These are phyloP conservation scores for Cystoderma amianthinum DNA, from an alignment of 768 basidiomycete species.

Conservation along the genomic window DNA sequence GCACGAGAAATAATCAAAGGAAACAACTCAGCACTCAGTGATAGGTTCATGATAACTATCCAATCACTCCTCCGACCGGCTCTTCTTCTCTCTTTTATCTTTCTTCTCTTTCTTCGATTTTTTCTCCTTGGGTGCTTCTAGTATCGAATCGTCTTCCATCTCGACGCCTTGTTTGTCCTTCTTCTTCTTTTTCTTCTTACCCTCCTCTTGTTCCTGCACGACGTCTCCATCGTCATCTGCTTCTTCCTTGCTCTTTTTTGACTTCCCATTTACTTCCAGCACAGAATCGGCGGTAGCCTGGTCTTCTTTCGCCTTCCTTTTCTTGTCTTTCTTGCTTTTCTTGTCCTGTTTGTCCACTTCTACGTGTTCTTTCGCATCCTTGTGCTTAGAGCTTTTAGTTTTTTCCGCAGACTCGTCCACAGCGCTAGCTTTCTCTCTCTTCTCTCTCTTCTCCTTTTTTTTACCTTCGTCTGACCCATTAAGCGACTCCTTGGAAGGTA, in stretches of 20 bases:
- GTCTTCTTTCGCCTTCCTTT: too few relatives aligned
- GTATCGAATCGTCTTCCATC: slow-evolving; percentile 7
- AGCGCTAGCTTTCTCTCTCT: too few relatives aligned
- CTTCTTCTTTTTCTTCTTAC: slow-evolving; percentile 11
- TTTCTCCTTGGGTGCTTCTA: slow-evolving; percentile 4
- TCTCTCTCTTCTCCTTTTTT: slow-evolving; percentile 14
- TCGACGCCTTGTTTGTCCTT: slow-evolving; percentile 9
- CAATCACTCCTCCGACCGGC: too few relatives aligned
- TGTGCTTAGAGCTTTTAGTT: too few relatives aligned
- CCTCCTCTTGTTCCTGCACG: slow-evolving; percentile 19
- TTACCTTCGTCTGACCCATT: too few relatives aligned
- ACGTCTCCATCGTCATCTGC: slow-evolving; percentile 8
- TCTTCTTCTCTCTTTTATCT: slow-evolving; percentile 10
- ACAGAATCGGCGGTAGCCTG: too few relatives aligned
- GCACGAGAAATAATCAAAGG: too few relatives aligned
- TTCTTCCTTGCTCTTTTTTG: slow-evolving; percentile 13
- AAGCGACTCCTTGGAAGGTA: slow-evolving; percentile 4
- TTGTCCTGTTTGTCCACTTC: slow-evolving; percentile 20
- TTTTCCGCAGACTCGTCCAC: too few relatives aligned
- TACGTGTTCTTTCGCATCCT: slow-evolving; percentile 13
- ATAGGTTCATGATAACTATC: too few relatives aligned
- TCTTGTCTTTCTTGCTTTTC: slow-evolving; percentile 14
- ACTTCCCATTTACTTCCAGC: too few relatives aligned
- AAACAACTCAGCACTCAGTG: too few relatives aligned
- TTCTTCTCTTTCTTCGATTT: slow-evolving; percentile 15